These are phyloP conservation scores for Senna tora DNA, from an alignment of 306 rosid species.

Conservation along the genomic window DNA sequence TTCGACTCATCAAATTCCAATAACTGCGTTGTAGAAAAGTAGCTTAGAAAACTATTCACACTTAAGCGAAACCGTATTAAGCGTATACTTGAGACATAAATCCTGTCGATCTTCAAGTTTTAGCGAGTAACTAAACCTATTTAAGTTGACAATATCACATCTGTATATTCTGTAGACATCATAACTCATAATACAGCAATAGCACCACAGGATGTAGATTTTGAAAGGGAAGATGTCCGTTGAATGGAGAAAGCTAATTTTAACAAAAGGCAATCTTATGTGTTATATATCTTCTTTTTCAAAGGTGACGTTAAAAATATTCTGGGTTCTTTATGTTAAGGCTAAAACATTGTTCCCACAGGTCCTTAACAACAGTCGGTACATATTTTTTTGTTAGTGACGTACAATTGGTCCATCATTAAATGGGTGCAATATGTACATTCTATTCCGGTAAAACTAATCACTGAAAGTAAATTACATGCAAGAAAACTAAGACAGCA, in stretches of 20 bases:
- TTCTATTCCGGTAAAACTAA: background rate
- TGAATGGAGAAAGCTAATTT: background rate
- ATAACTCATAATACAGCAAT: background rate
- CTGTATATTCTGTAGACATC: background rate
- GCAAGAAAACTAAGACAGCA: conserved; percentile 8
- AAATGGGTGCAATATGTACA: background rate
- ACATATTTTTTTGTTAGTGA: background rate
- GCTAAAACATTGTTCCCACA: no score
- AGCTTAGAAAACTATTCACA: conserved; percentile 12
- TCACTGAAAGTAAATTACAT: conserved; percentile 26
- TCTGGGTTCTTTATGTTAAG: background rate
- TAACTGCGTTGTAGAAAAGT: conserved; percentile 52
- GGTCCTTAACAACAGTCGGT: background rate
- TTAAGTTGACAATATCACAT: background rate
- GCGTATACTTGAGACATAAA: background rate
- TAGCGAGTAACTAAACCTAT: background rate
- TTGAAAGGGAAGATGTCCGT: background rate
- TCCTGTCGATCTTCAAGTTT: background rate
- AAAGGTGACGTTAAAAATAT: background rate
- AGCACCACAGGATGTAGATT: background rate
- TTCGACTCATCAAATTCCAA: conserved; percentile 93
- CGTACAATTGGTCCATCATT: background rate
- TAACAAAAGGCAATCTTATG: background rate
- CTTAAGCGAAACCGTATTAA: conserved; percentile 17
- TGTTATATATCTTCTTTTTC: background rate